Conservation (phyloP, 164 flowering plant species). For the Vitis amurensis region DNA sequence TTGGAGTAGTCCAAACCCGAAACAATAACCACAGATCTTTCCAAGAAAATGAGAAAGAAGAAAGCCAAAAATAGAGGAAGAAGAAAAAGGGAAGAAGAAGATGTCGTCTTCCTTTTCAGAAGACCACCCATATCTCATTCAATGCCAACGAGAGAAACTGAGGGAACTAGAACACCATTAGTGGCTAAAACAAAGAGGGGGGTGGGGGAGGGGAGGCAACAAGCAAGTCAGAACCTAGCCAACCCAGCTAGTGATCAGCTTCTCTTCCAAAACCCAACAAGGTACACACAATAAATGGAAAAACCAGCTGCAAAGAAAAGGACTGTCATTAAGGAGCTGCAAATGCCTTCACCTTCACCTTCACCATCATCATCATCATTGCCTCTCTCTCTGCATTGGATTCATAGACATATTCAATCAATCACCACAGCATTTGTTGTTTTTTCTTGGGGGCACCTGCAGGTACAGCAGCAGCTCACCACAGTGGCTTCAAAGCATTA, state of each 20-base stretch:
- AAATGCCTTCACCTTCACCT: conserved; percentile 11
- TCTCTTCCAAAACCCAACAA: background rate
- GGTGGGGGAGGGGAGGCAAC: too few species aligned
- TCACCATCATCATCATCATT: conserved; percentile 37
- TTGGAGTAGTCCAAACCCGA: conserved; percentile 54
- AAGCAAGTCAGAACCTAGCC: too few species aligned
- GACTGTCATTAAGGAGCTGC: conserved; percentile 17
- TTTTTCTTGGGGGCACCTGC: background rate
- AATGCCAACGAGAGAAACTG: conserved; percentile 34
- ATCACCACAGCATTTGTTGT: background rate
- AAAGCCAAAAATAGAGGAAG: conserved; percentile 17
- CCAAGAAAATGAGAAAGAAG: conserved; percentile 11
- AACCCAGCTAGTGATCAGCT: too few species aligned
- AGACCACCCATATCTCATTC: conserved; percentile 34
- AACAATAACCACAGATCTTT: conserved; percentile 13
- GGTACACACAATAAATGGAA: conserved; percentile 3
- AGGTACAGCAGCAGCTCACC: too few species aligned
- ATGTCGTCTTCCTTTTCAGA: conserved; percentile 20
- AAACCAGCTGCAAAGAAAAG: conserved; percentile 18
- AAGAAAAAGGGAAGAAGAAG: background rate
- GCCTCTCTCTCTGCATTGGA: conserved; percentile 28
- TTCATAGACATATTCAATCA: conserved; percentile 20
- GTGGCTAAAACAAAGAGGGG: conserved; percentile 18
- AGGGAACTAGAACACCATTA: conserved; percentile 30
- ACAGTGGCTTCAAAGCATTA: conserved; percentile 26